Conservation (phyloP, 805 yeast species). For the Lipomyces chichibuensis region DNA sequence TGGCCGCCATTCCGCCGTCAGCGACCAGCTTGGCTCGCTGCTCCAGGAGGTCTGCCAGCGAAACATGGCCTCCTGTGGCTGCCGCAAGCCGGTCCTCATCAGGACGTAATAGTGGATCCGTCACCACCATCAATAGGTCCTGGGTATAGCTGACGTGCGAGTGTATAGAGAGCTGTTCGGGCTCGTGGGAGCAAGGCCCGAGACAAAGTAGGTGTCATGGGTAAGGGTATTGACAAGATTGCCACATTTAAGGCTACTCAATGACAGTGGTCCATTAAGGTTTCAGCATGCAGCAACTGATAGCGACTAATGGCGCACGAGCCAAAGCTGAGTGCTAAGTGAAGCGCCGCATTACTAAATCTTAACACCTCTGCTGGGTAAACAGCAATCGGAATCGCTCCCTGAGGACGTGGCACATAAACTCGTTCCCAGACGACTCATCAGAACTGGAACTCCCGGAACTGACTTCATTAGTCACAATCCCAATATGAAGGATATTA, state of each 20-base stretch:
- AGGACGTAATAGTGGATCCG: constrained; percentile 22
- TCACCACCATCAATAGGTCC: constrained; percentile 11
- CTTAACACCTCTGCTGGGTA: not conserved
- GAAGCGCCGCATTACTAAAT: not conserved
- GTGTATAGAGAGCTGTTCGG: not conserved
- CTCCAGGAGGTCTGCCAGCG: constrained; percentile 25
- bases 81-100: constrained; percentile 20
- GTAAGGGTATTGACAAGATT: not conserved
- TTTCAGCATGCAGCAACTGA: not conserved
- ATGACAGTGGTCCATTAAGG: not conserved
- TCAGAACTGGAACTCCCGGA: not conserved
- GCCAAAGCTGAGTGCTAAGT: not conserved
- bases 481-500: not conserved
- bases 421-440: too few species aligned
- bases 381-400: not conserved
- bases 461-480: not conserved
- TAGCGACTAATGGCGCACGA: not conserved
- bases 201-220: not conserved
- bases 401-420: not conserved
- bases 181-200: not conserved
- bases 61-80: constrained; percentile 19
- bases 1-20: not conserved
- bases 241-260: not conserved
- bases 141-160: not conserved
- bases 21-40: constrained; percentile 2